Evolutionary conservation across 2,329 filamentous ascomycete genomes (phyloP).

Genomic region (Nothopassalora personata): DNA sequence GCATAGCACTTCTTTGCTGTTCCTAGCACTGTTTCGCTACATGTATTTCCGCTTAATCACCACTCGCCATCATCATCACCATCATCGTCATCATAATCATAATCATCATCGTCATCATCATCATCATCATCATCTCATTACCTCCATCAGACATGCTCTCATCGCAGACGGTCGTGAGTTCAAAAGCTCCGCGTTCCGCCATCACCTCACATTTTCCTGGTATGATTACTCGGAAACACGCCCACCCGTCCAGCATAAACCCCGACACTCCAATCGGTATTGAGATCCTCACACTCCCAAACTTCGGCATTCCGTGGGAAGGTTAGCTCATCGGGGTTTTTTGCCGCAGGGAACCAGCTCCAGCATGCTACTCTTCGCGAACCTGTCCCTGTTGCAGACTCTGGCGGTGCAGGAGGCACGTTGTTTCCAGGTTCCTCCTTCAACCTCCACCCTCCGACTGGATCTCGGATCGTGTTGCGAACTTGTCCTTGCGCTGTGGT

Average conservation of each 20-base stretch:
- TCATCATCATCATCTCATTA: not conserved
- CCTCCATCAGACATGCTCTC: no score
- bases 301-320: conserved; percentile 83
- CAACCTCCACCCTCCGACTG: conserved; percentile 62
- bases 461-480: conserved; percentile 62
- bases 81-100: not conserved
- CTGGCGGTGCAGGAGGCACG: not conserved
- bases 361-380: conserved; percentile 39
- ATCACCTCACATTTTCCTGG: conserved; percentile 37
- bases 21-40: no score
- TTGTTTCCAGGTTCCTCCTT: conserved; percentile 39
- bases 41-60: no score
- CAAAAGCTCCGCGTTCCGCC: not conserved
- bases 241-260: conserved; percentile 76
- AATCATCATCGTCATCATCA: not conserved
- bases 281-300: conserved; percentile 76
- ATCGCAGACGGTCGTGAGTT: not conserved
- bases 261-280: conserved; percentile 86
- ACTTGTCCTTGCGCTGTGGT: conserved; percentile 57
- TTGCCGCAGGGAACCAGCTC: conserved; percentile 64
- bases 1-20: not conserved
- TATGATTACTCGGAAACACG: conserved; percentile 75
- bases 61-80: not conserved
- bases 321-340: conserved; percentile 66
- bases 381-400: conserved; percentile 30